Conservation (phyloP, 177 flowering plant species). For the Tripterygium wilfordii region DNA sequence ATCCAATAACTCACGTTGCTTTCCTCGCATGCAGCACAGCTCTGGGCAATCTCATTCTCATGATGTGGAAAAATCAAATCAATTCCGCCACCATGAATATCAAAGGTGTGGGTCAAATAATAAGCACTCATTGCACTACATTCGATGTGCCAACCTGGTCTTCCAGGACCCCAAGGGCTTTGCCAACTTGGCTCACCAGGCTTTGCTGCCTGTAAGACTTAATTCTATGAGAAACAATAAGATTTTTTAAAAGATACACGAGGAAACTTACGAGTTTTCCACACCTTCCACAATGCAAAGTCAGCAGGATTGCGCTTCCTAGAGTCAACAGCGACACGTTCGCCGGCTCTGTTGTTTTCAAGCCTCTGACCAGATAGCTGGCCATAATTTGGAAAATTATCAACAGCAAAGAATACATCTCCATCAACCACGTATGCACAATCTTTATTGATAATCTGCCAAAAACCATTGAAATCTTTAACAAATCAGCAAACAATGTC, state of each 20-base stretch:
- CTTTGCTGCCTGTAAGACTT: conserved; percentile 70
- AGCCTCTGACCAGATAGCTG: conserved; percentile 68
- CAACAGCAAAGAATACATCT: conserved; percentile 87
- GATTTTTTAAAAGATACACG: too few relatives aligned
- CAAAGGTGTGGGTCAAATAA: conserved; percentile 62
- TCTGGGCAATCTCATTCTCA: conserved; percentile 98
- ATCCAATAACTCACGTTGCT: conserved; percentile 75
- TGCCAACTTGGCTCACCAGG: conserved; percentile 93
- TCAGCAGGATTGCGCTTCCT: conserved; percentile 86
- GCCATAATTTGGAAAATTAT: conserved; percentile 69
- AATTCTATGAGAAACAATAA: too few relatives aligned
- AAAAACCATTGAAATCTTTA: neutral
- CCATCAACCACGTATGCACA: conserved; percentile 76
- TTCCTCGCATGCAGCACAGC: conserved; percentile 82
- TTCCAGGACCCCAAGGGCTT: conserved; percentile 97
- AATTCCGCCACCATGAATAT: conserved; percentile 96
- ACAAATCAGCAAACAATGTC: too few relatives aligned
- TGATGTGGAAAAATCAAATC: conserved; percentile 96
- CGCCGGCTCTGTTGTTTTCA: conserved; percentile 87
- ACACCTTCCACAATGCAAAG: conserved; percentile 99
- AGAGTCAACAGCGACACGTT: conserved; percentile 70
- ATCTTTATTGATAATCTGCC: conserved; percentile 70
- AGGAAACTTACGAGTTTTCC: too few relatives aligned
- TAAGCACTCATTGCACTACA: conserved; percentile 99
- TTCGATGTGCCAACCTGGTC: conserved; percentile 99